A percentile compares a stretch with the other conserved stretches of the same genome.
phyloP scores from a whole-genome alignment of 1,284 basidiomycete genomes.

The Trametes hirsuta region DNA sequence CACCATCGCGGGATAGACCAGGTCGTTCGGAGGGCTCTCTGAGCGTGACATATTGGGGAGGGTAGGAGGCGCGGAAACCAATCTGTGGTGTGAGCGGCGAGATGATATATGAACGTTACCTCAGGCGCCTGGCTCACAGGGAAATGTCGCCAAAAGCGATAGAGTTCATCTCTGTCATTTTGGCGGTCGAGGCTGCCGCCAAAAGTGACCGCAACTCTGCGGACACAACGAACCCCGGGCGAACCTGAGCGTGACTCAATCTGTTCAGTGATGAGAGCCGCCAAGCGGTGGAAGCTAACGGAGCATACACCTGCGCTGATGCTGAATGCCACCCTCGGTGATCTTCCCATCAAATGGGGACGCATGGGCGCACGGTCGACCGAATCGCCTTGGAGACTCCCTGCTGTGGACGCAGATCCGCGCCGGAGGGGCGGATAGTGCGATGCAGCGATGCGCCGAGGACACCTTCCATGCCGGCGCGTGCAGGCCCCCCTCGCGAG shows the following conservation, averaged over 20 bases:
- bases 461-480: constrained; percentile 2
- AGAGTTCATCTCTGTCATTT: not conserved
- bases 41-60: not conserved
- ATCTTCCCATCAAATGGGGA: not conserved
- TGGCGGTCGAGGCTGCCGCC: not conserved
- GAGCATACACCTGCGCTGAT: not conserved
- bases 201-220: too few species aligned
- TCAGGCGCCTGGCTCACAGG: not conserved
- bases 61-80: not conserved
- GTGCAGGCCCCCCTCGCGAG: too few species aligned
- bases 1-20: not conserved
- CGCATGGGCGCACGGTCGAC: not conserved
- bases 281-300: not conserved
- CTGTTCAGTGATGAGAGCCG: not conserved
- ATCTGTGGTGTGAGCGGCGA: not conserved
- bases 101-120: not conserved
- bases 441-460: not conserved
- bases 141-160: too few species aligned
- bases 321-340: not conserved
- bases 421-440: not conserved
- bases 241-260: not conserved
- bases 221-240: too few species aligned
- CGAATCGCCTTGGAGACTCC: not conserved
- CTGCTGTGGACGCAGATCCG: not conserved
- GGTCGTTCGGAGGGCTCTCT: not conserved